Base-by-base conservation (phyloP, 2,329 filamentous ascomycete genomes). In the Pseudogymnoascus sp. region DNA sequence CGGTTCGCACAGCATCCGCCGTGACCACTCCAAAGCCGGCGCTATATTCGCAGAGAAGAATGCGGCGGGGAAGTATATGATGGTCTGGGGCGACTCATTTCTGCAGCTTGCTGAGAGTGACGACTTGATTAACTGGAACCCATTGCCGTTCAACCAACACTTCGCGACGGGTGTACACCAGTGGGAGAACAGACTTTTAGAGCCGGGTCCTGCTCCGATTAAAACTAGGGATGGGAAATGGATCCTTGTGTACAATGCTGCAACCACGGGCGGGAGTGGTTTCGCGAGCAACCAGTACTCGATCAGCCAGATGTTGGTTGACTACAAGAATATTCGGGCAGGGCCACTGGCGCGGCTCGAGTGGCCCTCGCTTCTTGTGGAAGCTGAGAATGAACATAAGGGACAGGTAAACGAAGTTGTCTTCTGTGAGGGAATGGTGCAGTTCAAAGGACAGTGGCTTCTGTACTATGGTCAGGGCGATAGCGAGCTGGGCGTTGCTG, bases 111-210 rank as follows among this genome's bases (percentile, higher is more conserved):
- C 66, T 15, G 70, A 59, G 33, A 70, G 67, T 4, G 60, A 65
- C 1, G 71, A 73, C 58, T 64, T 73, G 42, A 18, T 72, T 27
- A 68, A 72, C 63, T 73, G 71, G 70, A 66, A 67, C 59, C 13
- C 64, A 61, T 33, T 35, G 61, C 27, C 64, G 39, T 37, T 59
- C 61, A 25, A 63, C 55, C 13, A 37, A 64, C 21, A 63, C 63
- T 72, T 71, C 59, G 70, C 71, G 2, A 52, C 63, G 2, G 65
- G 64, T 9, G 48, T 71, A 9, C 62, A 67, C 52, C 61, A 63
- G 7, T 73, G 71, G 72, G 72, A 73, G 63, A 67, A 71, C 29
- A 48, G 64, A 1, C 66, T 73, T 31, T 68, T 73, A 31, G 70
- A 73, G 60, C 66, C 70, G 6, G 71, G 69, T 4, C 68, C 69